Percentiles rank a stretch among this genome's conserved stretches.
These are phyloP conservation scores for Antarctomyces pellizariae DNA, from an alignment of 495 filamentous ascomycete genomes.

Conservation along the genomic window DNA sequence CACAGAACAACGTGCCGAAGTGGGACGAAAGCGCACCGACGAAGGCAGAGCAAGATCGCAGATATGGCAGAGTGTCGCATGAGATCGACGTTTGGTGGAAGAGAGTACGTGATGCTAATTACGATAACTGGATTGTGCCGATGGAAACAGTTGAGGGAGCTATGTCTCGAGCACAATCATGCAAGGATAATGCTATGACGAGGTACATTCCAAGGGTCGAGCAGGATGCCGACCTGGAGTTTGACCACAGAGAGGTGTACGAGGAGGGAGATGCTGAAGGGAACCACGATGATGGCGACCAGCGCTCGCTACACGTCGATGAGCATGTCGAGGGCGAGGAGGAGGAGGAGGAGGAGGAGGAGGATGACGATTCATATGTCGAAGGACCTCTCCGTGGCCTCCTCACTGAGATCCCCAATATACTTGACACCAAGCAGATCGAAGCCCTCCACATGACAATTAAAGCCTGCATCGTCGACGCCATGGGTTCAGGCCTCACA, in stretches of 20 bases:
- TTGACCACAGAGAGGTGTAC: constrained; percentile 4
- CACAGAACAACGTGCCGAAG: too few species aligned
- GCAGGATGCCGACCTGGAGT: constrained; percentile 4
- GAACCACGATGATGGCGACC: constrained; percentile 43
- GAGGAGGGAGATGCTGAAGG: constrained; percentile 20
- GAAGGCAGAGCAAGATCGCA: constrained; percentile 25
- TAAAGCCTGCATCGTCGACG: constrained; percentile 67
- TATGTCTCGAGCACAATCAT: constrained; percentile 22
- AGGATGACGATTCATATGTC: constrained; percentile 59
- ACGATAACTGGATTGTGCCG: constrained; percentile 24
- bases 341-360: constrained; percentile 52
- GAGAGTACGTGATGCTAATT: constrained; percentile 26
- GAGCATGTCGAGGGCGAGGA: constrained; percentile 26
- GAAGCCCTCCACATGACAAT: constrained; percentile 88
- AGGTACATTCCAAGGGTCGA: constrained; percentile 18
- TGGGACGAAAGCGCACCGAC: too few species aligned
- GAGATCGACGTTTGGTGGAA: constrained; percentile 34
- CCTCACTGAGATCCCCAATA: constrained; percentile 80
- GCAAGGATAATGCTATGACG: constrained; percentile 23
- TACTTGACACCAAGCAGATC: constrained; percentile 78
- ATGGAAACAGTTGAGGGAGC: constrained; percentile 29
- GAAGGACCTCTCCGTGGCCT: constrained; percentile 72
- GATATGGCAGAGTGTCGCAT: constrained; percentile 28
- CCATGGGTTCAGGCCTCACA: constrained; percentile 27
- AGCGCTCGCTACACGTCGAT: constrained; percentile 23